These are phyloP conservation scores for Vicia sativa DNA, from an alignment of 306 rosid species.

Conservation along the genomic window DNA sequence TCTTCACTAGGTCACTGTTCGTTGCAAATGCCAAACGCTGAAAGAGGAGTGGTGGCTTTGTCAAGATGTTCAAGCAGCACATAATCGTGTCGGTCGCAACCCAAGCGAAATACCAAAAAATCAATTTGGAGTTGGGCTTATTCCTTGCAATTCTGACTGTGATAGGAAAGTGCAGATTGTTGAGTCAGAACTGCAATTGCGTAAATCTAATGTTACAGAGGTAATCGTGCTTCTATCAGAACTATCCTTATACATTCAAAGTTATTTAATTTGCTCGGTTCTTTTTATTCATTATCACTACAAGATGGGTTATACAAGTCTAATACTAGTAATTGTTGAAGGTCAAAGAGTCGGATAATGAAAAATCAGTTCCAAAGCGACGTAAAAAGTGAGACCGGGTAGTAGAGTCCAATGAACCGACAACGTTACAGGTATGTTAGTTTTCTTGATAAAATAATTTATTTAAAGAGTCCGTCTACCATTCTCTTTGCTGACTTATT, in stretches of 20 bases:
- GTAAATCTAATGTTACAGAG: conserved; percentile 71
- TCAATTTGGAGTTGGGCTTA: conserved; percentile 81
- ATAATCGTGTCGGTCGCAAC: conserved; percentile 53
- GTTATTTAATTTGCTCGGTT: conserved; percentile 10
- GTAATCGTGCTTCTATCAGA: conserved; percentile 46
- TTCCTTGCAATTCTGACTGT: conserved; percentile 81
- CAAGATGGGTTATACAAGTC: neutral
- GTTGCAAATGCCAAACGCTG: conserved; percentile 90
- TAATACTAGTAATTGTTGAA: conserved; percentile 36
- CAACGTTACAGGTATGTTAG: conserved; percentile 67
- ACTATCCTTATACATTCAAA: neutral
- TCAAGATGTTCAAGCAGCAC: conserved; percentile 77
- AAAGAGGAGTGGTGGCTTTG: conserved; percentile 94
- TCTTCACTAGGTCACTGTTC: conserved; percentile 68
- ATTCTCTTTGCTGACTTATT: conserved; percentile 32
- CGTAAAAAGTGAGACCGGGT: conserved; percentile 59
- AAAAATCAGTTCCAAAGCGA: conserved; percentile 60
- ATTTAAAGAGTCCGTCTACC: neutral
- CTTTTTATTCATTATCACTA: conserved; percentile 14
- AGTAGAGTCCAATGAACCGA: conserved; percentile 53
- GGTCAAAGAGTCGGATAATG: conserved; percentile 66
- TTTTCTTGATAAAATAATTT: conserved; percentile 7
- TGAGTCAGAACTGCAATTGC: conserved; percentile 76
- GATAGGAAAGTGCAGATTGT: conserved; percentile 64
- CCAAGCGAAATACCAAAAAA: conserved; percentile 64